Base-by-base conservation (phyloP, 1,284 basidiomycete species). In the Polyporus tsugae region DNA sequence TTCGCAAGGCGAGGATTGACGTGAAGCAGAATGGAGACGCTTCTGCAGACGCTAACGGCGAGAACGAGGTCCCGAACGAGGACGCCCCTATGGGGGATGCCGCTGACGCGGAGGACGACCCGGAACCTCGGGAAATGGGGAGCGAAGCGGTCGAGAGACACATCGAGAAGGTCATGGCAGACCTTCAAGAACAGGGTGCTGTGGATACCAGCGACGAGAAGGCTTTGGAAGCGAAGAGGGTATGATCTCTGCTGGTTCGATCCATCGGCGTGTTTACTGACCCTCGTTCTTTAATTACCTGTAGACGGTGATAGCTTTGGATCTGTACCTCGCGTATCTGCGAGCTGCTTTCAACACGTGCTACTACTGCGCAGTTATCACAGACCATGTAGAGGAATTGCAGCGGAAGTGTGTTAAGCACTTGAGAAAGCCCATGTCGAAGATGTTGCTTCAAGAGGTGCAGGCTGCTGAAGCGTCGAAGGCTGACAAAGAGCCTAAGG, bases 281-380 rank as follows among this genome's bases (percentile, higher is more conserved):
- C 39, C 19, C 46, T 15, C 41, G 9, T 35, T 49, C 46, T n/a
- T 41, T 10, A n/a, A 60, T 60, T 60, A 44, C 75, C 55, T 60
- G 46, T 75, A 94, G 91, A 86, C 86, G 77, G 86, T 88, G 75
- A 83, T 94, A 77, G 86, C 92, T 75, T 86, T 96, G 80, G 95
- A 97, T 83, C 81, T 96, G 79, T 94, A 95, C 79, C 84, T 96
- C 79, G 89, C 90, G 64, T 95, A 95, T 81, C 83, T 96, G 76
- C 92, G 95, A 75, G 86, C 88, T 78, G 93, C 91, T 63, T 95
- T 93, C 82, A 87, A 95, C 86, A 91, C 93, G 77, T 97, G 97
- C 87, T 98, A 96, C 82, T 98, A 98, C 83, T 98, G 96, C 84
- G 91, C 94, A 75, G 91, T 95, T 78, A 89, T 94, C 73, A 93